Conservation (phyloP, 495 filamentous ascomycete genomes). For the Extremus antarcticus region DNA sequence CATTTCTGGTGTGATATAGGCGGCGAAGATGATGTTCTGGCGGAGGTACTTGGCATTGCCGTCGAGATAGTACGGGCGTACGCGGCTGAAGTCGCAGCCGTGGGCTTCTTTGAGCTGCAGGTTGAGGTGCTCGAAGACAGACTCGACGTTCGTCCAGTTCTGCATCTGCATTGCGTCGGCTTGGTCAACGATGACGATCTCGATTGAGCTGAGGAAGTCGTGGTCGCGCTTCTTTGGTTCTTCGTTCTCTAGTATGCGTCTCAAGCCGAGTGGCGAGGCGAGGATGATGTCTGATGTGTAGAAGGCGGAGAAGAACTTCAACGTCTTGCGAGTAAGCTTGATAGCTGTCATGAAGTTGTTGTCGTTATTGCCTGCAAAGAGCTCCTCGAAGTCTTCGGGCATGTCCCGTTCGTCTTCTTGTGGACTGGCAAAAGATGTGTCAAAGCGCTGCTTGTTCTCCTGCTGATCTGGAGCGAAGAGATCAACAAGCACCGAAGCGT, state of each 20-base stretch:
- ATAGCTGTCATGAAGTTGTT: conserved; percentile 90
- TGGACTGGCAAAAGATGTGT: conserved; percentile 57
- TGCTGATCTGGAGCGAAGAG: conserved; percentile 77
- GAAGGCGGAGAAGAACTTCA: conserved; percentile 92
- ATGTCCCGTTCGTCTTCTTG: conserved; percentile 59
- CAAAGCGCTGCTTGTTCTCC: conserved; percentile 87
- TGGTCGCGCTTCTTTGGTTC: conserved; percentile 69
- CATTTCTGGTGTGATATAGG: conserved; percentile 82
- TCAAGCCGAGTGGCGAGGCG: conserved; percentile 75
- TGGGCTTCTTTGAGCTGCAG: conserved; percentile 80
- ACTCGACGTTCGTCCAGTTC: conserved; percentile 93
- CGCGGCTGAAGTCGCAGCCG: conserved; percentile 86
- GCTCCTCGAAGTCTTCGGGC: conserved; percentile 76
- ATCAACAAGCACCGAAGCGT: conserved; percentile 59
- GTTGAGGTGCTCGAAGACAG: conserved; percentile 85
- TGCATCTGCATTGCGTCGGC: conserved; percentile 93
- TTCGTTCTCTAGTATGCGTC: conserved; percentile 75
- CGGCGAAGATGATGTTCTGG: conserved; percentile 68
- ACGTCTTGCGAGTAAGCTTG: conserved; percentile 88
- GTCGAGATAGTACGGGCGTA: conserved; percentile 86
- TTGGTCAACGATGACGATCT: conserved; percentile 81
- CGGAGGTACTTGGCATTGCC: conserved; percentile 66
- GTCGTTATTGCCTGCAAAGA: conserved; percentile 90
- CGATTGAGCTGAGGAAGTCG: conserved; percentile 88
- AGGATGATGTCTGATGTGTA: conserved; percentile 94